Conservation (phyloP, 2,329 filamentous ascomycete genomes). For the Trichoderma brevicompactum region DNA sequence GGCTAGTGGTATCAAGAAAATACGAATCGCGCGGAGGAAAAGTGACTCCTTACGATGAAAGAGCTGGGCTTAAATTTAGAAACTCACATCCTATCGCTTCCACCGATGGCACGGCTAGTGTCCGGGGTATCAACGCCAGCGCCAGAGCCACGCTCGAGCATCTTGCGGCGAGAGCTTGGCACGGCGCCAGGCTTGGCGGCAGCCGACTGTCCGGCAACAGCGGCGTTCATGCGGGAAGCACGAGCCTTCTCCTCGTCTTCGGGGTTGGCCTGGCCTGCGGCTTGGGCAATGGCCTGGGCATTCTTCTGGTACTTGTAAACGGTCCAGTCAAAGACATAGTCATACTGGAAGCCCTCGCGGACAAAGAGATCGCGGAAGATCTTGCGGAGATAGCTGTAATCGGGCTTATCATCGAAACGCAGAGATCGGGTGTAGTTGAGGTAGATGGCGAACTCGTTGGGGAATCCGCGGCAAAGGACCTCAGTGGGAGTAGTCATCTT, state of each 20-base stretch:
- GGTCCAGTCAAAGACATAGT: constrained; percentile 99
- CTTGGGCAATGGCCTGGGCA: constrained; percentile 88
- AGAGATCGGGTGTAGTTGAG: constrained; percentile 98
- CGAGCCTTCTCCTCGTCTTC: constrained; percentile 79
- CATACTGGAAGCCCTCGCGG: constrained; percentile 98
- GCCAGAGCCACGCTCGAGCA: constrained; percentile 69
- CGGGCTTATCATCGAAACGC: constrained; percentile 98
- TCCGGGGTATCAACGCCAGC: constrained; percentile 69
- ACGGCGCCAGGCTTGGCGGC: constrained; percentile 73
- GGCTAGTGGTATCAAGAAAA: constrained; percentile 71
- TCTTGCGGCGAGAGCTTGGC: constrained; percentile 80
- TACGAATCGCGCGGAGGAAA: constrained; percentile 81
- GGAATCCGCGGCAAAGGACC: constrained; percentile 97
- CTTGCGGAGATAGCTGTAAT: constrained; percentile 99
- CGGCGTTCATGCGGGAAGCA: constrained; percentile 67
- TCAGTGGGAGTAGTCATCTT: constrained; percentile 99
- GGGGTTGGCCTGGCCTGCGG: constrained; percentile 67
- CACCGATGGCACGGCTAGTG: constrained; percentile 74
- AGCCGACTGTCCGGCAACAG: constrained; percentile 66
- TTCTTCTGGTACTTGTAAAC: constrained; percentile 99
- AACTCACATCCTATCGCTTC: constrained; percentile 97
- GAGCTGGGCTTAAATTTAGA: constrained; percentile 53
- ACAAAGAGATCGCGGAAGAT: constrained; percentile 99
- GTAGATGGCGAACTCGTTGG: constrained; percentile 99
- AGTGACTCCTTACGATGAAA: constrained; percentile 86